These are phyloP conservation scores for Chrysopogon serrulatus DNA, from an alignment of 176 grass and related monocot genomes.

Conservation along the genomic window DNA sequence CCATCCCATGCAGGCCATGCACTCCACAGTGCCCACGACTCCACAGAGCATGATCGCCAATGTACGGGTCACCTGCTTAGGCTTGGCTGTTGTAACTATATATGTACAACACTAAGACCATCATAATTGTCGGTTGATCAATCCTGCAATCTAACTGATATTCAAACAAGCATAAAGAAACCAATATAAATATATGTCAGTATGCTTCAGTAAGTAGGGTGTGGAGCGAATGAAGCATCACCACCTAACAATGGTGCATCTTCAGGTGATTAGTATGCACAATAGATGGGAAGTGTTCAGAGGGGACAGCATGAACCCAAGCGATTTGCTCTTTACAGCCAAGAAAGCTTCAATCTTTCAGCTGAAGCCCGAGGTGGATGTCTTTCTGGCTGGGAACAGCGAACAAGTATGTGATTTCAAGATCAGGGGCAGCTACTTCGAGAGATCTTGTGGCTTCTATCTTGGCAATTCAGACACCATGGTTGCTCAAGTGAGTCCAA, in stretches of 20 bases:
- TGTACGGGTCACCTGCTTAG: too few relatives aligned
- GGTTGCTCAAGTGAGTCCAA: slow-evolving; percentile 48
- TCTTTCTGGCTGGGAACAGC: slow-evolving; percentile 61
- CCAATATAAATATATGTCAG: too few relatives aligned
- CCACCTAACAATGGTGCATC: neutral
- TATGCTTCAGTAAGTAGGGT: too few relatives aligned
- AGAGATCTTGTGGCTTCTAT: slow-evolving; percentile 40
- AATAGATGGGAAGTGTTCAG: slow-evolving; percentile 51
- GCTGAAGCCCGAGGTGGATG: slow-evolving; percentile 45
- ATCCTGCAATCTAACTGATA: too few relatives aligned
- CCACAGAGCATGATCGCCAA: too few relatives aligned
- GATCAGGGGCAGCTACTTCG: slow-evolving; percentile 69
- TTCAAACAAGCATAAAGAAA: too few relatives aligned
- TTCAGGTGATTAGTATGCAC: slow-evolving; percentile 44
- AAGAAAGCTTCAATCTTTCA: slow-evolving; percentile 51
- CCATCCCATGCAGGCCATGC: too few relatives aligned
- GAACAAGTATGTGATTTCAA: slow-evolving; percentile 49
- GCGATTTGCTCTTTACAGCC: slow-evolving; percentile 44
- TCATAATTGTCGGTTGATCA: too few relatives aligned
- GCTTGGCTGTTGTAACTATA: too few relatives aligned
- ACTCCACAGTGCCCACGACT: too few relatives aligned
- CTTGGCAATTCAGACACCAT: slow-evolving; percentile 39
- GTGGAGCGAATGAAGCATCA: too few relatives aligned
- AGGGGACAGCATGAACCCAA: slow-evolving; percentile 42
- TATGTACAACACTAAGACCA: too few relatives aligned